phyloP scores from a whole-genome alignment of 148 eudicot species.

The Cornus kousa region DNA sequence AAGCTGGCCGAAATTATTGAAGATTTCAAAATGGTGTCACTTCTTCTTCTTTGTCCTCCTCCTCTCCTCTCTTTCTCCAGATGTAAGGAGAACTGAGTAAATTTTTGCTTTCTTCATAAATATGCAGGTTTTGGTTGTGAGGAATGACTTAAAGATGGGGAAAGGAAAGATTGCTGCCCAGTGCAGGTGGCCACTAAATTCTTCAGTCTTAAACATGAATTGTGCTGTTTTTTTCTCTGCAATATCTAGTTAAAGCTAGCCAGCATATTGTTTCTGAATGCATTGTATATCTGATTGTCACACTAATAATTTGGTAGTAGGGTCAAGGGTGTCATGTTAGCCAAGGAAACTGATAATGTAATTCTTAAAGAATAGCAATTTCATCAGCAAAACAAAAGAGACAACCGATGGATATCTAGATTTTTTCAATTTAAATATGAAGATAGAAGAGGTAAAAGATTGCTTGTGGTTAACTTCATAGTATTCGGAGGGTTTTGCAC shows the following conservation, averaged over 20 bases:
- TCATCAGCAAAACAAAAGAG: background rate
- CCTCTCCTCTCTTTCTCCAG: background rate
- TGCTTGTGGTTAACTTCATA: background rate
- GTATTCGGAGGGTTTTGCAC: background rate
- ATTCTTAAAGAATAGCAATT: too few species aligned
- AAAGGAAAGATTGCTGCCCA: constrained; percentile 99
- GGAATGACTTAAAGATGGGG: constrained; percentile 99
- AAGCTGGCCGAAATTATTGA: constrained; percentile 83
- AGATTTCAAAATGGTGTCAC: constrained; percentile 88
- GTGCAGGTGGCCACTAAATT: constrained; percentile 66
- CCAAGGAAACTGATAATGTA: too few species aligned
- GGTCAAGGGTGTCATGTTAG: background rate
- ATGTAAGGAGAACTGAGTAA: background rate
- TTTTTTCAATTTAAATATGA: background rate
- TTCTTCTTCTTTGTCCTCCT: background rate
- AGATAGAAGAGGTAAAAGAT: background rate
- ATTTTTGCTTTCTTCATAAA: constrained; percentile 7
- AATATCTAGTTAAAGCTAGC: background rate
- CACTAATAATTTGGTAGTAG: background rate
- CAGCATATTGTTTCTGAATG: background rate
- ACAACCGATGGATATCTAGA: background rate
- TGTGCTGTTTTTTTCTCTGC: constrained; percentile 4
- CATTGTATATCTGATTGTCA: background rate
- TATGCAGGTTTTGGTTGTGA: constrained; percentile 88
- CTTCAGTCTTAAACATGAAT: background rate